phyloP scores from a whole-genome alignment of 192 early-diverging fungal species.

The Rhizoclosmatium globosum region DNA sequence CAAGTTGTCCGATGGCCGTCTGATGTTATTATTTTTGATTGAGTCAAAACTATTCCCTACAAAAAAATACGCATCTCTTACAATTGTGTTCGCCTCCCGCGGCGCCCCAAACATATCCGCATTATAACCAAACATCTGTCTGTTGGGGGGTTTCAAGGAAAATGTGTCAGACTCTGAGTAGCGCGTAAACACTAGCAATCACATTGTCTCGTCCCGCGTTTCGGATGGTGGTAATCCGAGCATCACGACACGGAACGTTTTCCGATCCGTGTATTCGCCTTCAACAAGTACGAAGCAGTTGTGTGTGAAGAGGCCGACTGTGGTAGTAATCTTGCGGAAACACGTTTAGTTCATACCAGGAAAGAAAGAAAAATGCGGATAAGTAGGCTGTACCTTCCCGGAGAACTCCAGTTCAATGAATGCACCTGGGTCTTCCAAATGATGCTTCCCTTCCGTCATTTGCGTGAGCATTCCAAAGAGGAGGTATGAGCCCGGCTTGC shows the following conservation, averaged over 20 bases:
- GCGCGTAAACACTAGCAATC: neutral
- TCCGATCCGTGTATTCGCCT: slow-evolving; percentile 77
- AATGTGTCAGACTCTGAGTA: neutral
- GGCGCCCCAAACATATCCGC: slow-evolving; percentile 67
- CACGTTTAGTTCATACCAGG: neutral
- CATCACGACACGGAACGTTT: slow-evolving; percentile 71
- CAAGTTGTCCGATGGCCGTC: slow-evolving; percentile 40
- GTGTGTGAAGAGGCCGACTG: slow-evolving; percentile 84
- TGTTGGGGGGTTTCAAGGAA: neutral
- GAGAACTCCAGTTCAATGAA: slow-evolving; percentile 79
- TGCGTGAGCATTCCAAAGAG: slow-evolving; percentile 91
- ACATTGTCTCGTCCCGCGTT: slow-evolving; percentile 52
- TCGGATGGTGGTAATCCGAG: slow-evolving; percentile 85
- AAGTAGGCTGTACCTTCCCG: slow-evolving; percentile 52
- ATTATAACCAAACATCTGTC: slow-evolving; percentile 48
- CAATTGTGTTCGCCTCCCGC: slow-evolving; percentile 58
- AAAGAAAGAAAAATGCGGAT: slow-evolving; percentile 8
- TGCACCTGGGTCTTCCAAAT: slow-evolving; percentile 85
- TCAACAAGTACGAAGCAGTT: slow-evolving; percentile 88
- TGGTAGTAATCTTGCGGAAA: slow-evolving; percentile 45
- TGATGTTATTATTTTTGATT: neutral
- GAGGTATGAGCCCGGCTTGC: slow-evolving; percentile 71
- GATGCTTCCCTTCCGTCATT: slow-evolving; percentile 79
- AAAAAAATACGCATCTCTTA: slow-evolving; percentile 30
- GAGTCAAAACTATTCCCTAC: neutral